A percentile compares a stretch with the other conserved stretches of the same genome.
Evolutionary conservation across 2,329 filamentous ascomycete species (phyloP).

Genomic region (Colletotrichum plurivorum): DNA sequence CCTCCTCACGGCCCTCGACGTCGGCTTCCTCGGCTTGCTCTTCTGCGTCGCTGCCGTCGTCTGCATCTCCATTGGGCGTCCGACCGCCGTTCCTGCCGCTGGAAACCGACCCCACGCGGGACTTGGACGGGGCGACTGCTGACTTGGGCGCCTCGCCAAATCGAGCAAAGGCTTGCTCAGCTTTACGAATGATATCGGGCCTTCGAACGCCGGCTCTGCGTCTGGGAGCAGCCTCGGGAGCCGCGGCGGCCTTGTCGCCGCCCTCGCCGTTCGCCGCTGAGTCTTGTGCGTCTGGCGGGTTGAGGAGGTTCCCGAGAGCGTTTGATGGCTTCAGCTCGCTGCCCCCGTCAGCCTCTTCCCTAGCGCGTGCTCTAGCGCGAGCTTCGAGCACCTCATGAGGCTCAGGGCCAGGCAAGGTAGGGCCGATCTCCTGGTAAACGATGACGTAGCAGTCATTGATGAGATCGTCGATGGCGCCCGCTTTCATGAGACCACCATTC

Average conservation of each 20-base stretch:
- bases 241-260: conserved; percentile 49
- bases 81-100: conserved; percentile 62
- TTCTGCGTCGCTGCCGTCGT: conserved; percentile 52
- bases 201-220: conserved; percentile 64
- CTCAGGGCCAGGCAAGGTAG: conserved; percentile 67
- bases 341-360: conserved; percentile 57
- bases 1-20: conserved; percentile 52
- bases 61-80: conserved; percentile 52
- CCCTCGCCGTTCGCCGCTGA: conserved; percentile 57
- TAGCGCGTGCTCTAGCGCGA: conserved; percentile 53
- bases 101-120: conserved; percentile 65
- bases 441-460: conserved; percentile 90
- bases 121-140: conserved; percentile 55
- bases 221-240: conserved; percentile 55
- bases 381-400: conserved; percentile 63
- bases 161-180: conserved; percentile 70
- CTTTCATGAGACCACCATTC: conserved; percentile 90
- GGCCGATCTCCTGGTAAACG: conserved; percentile 78
- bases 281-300: conserved; percentile 58
- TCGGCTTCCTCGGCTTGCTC: conserved; percentile 54
- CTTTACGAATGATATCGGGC: conserved; percentile 72
- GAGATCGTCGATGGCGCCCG: conserved; percentile 89
- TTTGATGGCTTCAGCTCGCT: conserved; percentile 52
- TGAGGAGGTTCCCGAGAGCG: conserved; percentile 59
- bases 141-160: conserved; percentile 64